Evolutionary conservation across 2,329 filamentous ascomycete genomes (phyloP), one percentile per base, ranked within the genome.

Genomic region (Cladosporium cucumerinum): DNA sequence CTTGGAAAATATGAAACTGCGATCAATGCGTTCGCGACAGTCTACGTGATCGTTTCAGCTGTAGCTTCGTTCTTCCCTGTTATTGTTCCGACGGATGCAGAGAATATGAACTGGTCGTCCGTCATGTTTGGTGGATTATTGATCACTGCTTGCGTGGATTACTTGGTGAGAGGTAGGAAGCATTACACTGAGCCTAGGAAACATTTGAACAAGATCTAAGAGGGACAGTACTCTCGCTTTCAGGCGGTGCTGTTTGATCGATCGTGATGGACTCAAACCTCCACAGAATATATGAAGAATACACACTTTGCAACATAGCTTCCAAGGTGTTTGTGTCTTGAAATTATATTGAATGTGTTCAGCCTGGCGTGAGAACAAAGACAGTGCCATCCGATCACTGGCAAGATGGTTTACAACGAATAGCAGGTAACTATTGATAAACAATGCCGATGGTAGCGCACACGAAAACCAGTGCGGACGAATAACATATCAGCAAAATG

Each of bases 71-170:
- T 71, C 63, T 74, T 75, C 55, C 73, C 73, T 8, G 69, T 66
- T 5, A 68, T 67, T 6, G 57, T 74, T 3, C 72, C 72, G 1
- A 67, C 73, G 4, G 66, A 70, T 57, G 52, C 69, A 16, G 63
- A 59, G 10, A 69, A 67, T 14, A 72, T 71, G 57, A 76, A 75
- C 55, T 75, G 73, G 72, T 71, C 70, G 5, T 69, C 70, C 4
- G 28, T 73, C 21, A 71, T 76, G 2, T 75, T 73, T 66, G 70
- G 68, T 0, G 71, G 65, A 3, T 71, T 75, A 1, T 70, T 73
- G 11, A 61, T 74, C 12, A 62, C 72, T 12, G 68, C 71, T 18
- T 64, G 71, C 4, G 65, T 66, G 14, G 70, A 72, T 26, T 74
- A 75, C 58, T 26, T 68, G 2, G 61, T 66, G 16, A 70, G 72